Evolutionary conservation across 2,329 filamentous ascomycete genomes (phyloP).

Genomic region (Aspergillus fijiensis): DNA sequence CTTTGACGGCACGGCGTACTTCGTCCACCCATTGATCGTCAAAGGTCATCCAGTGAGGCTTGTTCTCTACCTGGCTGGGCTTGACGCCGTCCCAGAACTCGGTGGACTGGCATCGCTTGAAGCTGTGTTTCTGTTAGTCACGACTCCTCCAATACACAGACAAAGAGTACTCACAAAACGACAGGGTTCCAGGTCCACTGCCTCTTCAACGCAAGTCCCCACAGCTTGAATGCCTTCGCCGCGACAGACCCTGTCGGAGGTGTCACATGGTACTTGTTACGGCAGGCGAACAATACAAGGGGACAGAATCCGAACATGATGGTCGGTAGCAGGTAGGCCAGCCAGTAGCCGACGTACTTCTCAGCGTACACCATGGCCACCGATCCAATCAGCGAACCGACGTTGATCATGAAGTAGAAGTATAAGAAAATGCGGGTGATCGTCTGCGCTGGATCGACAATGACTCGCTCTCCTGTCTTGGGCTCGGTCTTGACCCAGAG

Average conservation of each 20-base stretch:
- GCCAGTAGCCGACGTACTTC: constrained; percentile 72
- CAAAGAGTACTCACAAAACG: constrained; percentile 22
- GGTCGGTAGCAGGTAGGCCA: constrained; percentile 61
- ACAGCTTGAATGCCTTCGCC: constrained; percentile 64
- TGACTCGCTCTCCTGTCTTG: constrained; percentile 63
- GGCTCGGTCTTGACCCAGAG: constrained; percentile 56
- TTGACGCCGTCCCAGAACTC: constrained; percentile 26
- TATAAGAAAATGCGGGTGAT: constrained; percentile 68
- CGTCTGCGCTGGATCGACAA: constrained; percentile 68
- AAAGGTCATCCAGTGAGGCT: constrained; percentile 62
- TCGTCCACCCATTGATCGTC: constrained; percentile 81
- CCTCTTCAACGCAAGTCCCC: constrained; percentile 61
- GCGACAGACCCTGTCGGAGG: constrained; percentile 73
- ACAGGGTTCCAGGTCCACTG: constrained; percentile 63
- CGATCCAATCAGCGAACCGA: constrained; percentile 62
- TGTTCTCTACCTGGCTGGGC: constrained; percentile 21
- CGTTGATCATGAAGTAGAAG: constrained; percentile 71
- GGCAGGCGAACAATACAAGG: constrained; percentile 58
- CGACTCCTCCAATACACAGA: no score
- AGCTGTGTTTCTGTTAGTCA: constrained; percentile 15
- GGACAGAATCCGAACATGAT: constrained; percentile 63
- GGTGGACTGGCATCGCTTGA: constrained; percentile 18
- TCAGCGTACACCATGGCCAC: constrained; percentile 71
- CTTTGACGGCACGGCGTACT: constrained; percentile 65
- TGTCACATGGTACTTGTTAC: constrained; percentile 62